These are phyloP conservation scores for Acaromyces ingoldii DNA, from an alignment of 1,284 basidiomycete genomes.

Conservation along the genomic window DNA sequence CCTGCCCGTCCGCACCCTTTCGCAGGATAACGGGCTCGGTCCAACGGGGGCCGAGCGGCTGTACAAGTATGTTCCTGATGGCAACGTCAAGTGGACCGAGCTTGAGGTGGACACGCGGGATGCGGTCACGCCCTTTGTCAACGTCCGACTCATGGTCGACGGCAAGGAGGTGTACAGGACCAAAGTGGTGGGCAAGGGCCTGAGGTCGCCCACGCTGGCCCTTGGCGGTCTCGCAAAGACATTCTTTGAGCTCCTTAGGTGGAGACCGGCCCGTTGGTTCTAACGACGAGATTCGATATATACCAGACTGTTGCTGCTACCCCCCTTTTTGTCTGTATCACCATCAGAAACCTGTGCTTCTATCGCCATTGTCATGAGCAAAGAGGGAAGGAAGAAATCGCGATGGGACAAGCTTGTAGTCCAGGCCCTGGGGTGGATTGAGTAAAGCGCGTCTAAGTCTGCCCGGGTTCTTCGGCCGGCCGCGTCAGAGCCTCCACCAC, in stretches of 20 bases:
- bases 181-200: constrained; percentile 44
- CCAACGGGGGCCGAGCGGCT: constrained; percentile 61
- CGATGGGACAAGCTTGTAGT: too few species aligned
- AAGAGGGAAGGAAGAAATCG: too few species aligned
- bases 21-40: constrained; percentile 52
- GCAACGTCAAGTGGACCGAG: constrained; percentile 57
- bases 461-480: too few species aligned
- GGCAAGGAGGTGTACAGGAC: constrained; percentile 62
- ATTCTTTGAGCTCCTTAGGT: constrained; percentile 46
- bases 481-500: too few species aligned
- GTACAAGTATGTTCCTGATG: constrained; percentile 57
- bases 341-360: too few species aligned
- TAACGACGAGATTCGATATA: too few species aligned
- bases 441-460: too few species aligned
- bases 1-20: constrained; percentile 47
- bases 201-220: constrained; percentile 33
- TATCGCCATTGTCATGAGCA: too few species aligned
- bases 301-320: too few species aligned
- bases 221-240: constrained; percentile 47
- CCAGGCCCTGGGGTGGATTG: too few species aligned
- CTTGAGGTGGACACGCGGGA: constrained; percentile 70
- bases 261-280: constrained; percentile 34
- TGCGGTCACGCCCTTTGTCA: constrained; percentile 58
- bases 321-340: too few species aligned
- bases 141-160: constrained; percentile 58